Evolutionary conservation across 2,329 filamentous ascomycete genomes (phyloP).

Genomic region (Fusarium phyllophilum): DNA sequence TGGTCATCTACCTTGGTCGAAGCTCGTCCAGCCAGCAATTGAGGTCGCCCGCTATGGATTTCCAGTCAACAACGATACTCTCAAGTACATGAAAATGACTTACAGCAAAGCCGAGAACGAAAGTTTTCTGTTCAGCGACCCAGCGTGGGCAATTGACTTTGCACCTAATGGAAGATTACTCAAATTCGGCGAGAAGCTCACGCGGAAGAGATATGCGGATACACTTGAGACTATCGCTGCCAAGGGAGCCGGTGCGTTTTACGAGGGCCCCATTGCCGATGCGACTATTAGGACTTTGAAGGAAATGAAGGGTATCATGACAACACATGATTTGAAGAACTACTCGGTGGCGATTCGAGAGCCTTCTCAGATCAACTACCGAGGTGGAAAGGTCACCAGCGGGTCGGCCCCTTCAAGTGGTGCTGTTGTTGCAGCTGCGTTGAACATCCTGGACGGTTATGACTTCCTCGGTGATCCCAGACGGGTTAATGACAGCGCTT

Average conservation of each 20-base stretch:
- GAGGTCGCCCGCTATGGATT: slow-evolving; percentile 79
- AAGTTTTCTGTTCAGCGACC: slow-evolving; percentile 73
- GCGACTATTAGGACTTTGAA: slow-evolving; percentile 74
- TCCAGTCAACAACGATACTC: slow-evolving; percentile 74
- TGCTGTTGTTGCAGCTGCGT: slow-evolving; percentile 73
- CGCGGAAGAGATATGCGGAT: slow-evolving; percentile 77
- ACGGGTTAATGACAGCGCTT: slow-evolving; percentile 71
- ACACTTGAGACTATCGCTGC: slow-evolving; percentile 77
- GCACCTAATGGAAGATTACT: slow-evolving; percentile 77
- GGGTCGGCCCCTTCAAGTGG: slow-evolving; percentile 79
- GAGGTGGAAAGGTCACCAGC: slow-evolving; percentile 75
- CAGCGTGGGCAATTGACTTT: slow-evolving; percentile 85
- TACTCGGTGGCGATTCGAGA: slow-evolving; percentile 75
- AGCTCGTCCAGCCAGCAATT: slow-evolving; percentile 76
- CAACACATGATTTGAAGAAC: slow-evolving; percentile 74
- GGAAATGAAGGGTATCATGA: slow-evolving; percentile 78
- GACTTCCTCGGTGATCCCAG: slow-evolving; percentile 67
- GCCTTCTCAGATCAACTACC: slow-evolving; percentile 70
- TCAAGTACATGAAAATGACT: slow-evolving; percentile 71
- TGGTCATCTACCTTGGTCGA: slow-evolving; percentile 71
- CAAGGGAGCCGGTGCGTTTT: slow-evolving; percentile 74
- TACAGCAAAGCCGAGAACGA: slow-evolving; percentile 54
- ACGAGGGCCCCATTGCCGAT: slow-evolving; percentile 74
- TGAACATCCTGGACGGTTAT: slow-evolving; percentile 82
- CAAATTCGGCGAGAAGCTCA: slow-evolving; percentile 77